phyloP scores from a whole-genome alignment of 2,329 filamentous ascomycete genomes.

The Incumbomyces lentus region DNA sequence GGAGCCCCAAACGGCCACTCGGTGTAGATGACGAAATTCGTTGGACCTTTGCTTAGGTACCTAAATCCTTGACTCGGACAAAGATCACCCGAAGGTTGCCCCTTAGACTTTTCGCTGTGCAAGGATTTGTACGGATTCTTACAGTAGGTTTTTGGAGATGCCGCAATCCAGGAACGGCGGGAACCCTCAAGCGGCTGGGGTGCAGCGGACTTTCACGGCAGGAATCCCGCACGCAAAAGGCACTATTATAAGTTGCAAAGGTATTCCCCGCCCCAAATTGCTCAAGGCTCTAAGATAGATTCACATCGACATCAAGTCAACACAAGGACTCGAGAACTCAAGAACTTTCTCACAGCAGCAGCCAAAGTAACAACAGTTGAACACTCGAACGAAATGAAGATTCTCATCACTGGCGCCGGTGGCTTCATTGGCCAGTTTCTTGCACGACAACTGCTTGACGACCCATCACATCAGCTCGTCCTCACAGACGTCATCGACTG shows the following conservation, averaged over 20 bases:
- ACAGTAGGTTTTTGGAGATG: not conserved
- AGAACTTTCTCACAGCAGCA: not conserved
- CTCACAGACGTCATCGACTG: slow-evolving; percentile 50
- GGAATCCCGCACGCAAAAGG: slow-evolving; percentile 3
- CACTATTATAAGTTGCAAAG: not conserved
- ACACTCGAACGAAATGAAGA: slow-evolving; percentile 27
- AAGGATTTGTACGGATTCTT: not conserved
- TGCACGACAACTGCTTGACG: slow-evolving; percentile 44
- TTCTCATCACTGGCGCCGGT: slow-evolving; percentile 54
- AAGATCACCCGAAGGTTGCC: too few relatives aligned
- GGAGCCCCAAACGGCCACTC: too few relatives aligned
- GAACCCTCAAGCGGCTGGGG: too few relatives aligned
- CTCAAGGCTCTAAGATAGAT: too few relatives aligned
- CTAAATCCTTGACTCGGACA: too few relatives aligned
- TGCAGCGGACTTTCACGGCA: slow-evolving; percentile 6
- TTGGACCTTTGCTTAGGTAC: too few relatives aligned
- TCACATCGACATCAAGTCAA: not conserved
- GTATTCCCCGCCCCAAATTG: too few relatives aligned
- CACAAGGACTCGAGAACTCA: too few relatives aligned
- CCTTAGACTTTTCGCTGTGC: not conserved
- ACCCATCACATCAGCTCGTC: slow-evolving; percentile 38
- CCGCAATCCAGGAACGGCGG: not conserved
- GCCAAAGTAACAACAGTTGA: not conserved
- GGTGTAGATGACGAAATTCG: too few relatives aligned
- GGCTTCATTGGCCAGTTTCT: slow-evolving; percentile 57